Base-by-base conservation (phyloP, 192 early-diverging fungal genomes). In the Rhizophagus sp. region DNA sequence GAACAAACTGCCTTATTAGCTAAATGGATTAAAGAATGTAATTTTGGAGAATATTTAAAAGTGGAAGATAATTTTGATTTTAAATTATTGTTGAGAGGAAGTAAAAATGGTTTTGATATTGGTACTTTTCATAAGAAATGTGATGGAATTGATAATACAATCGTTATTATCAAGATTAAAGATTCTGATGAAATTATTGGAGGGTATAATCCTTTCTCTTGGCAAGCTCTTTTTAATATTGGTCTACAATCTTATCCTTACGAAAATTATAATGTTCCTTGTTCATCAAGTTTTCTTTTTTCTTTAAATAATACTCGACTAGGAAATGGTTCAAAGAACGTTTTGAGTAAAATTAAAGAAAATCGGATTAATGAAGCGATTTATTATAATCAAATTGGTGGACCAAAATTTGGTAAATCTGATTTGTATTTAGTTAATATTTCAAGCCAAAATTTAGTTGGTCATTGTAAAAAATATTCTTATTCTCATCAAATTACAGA, bases 11-110 rank as follows among this genome's bases (percentile, higher is more conserved):
- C 39, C 3, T 15, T 49, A 50, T 39, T 73, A n/a, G 17, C 71
- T 15, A 73, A 39, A 39, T 73, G 71, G 71, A 73, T 73, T 41
- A 39, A 73, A 19, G 24, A 47, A 24, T 39, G 39, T 39, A 30
- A 66, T 13, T 25, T 30, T 27, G 30, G 13, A 15, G 24, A 30
- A 4, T 33, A 27, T 24, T 13, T 13, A 11, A 30, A 30, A 2
- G 12, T 7, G 8, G 30, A 66, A 30, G 13, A 66, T 27, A 2
- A 2, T 3, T 66, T 30, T 30, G 25, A 66, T 13, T 66, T 66
- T 30, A 66, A 66, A 30, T 30, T 66, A 15, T 27, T 66, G 15
- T 66, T 66, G 11, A 25, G 64, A 30, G 64, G 64, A 66, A 66
- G 25, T 66, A 66, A 30, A 66, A 5, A 66, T 30, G 64, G 64